Conservation (phyloP, 306 rosid genomes). For the Malus sieversii region DNA sequence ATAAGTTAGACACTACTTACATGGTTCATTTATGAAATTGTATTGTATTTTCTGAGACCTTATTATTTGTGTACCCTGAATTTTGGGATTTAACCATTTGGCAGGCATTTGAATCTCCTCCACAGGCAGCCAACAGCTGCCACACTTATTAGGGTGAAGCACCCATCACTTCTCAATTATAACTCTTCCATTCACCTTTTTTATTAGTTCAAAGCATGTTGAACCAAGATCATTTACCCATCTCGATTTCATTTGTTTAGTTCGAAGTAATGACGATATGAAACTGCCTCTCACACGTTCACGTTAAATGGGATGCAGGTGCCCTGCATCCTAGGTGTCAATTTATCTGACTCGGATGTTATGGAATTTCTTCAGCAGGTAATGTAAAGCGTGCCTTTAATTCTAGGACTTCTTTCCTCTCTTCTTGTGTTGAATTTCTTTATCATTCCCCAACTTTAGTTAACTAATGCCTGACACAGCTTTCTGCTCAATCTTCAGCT, state of each 20-base stretch:
- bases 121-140: slow-evolving; percentile 43
- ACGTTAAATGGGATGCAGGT: slow-evolving; percentile 43
- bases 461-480: slow-evolving; percentile 1
- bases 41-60: not conserved
- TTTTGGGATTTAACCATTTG: slow-evolving; percentile 15
- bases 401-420: not conserved
- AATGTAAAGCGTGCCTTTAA: not conserved
- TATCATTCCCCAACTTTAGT: not conserved
- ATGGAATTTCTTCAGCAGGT: slow-evolving; percentile 99
- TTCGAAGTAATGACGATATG: not conserved
- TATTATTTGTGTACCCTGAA: not conserved
- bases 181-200: not conserved
- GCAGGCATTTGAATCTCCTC: slow-evolving; percentile 78
- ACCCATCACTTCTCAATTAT: slow-evolving; percentile 6
- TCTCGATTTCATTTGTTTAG: not conserved
- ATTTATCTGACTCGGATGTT: slow-evolving; percentile 69
- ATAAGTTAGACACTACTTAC: not conserved
- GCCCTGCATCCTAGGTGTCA: slow-evolving; percentile 86
- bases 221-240: not conserved
- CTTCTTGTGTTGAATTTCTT: slow-evolving; percentile 6
- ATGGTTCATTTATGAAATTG: not conserved
- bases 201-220: not conserved
- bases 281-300: not conserved
- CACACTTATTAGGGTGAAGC: slow-evolving; percentile 63
- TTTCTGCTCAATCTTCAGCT: slow-evolving; percentile 41